phyloP scores from a whole-genome alignment of 1,139 yeast genomes.

The Yamadazyma spencermartinsiae region DNA sequence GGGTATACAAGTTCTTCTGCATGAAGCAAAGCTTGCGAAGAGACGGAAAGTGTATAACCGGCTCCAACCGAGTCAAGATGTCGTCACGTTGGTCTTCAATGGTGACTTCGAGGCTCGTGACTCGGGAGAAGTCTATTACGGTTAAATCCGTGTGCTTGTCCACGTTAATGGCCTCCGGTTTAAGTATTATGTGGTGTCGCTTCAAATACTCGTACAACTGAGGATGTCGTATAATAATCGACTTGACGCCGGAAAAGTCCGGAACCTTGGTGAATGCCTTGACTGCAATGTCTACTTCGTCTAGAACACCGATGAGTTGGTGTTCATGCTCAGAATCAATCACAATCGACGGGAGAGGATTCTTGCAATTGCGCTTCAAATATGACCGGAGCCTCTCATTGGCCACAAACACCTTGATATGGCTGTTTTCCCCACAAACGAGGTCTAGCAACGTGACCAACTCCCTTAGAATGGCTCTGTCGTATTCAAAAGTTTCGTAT shows the following conservation, averaged over 20 bases:
- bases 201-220: conserved; percentile 7
- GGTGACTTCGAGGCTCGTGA: conserved; percentile 8
- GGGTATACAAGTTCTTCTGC: conserved; percentile 10
- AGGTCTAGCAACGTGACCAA: conserved; percentile 6
- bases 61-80: conserved; percentile 2
- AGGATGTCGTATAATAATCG: conserved; percentile 4
- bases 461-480: conserved; percentile 36
- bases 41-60: conserved; percentile 7
- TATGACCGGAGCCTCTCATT: conserved; percentile 7
- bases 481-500: conserved; percentile 17
- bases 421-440: background rate
- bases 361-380: conserved; percentile 6
- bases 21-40: conserved; percentile 10
- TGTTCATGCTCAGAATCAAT: conserved; percentile 8
- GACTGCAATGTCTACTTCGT: conserved; percentile 13
- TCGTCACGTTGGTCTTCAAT: conserved; percentile 5
- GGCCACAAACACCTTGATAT: conserved; percentile 11
- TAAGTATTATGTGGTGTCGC: background rate
- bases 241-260: conserved; percentile 1
- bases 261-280: conserved; percentile 1
- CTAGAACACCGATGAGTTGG: conserved; percentile 4
- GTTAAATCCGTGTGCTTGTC: conserved; percentile 5
- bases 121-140: conserved; percentile 5
- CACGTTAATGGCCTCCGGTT: conserved; percentile 10
- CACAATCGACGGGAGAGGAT: conserved; percentile 9